These are phyloP conservation scores for Trichophyton rubrum DNA, from an alignment of 2,329 filamentous ascomycete genomes.

Conservation along the genomic window DNA sequence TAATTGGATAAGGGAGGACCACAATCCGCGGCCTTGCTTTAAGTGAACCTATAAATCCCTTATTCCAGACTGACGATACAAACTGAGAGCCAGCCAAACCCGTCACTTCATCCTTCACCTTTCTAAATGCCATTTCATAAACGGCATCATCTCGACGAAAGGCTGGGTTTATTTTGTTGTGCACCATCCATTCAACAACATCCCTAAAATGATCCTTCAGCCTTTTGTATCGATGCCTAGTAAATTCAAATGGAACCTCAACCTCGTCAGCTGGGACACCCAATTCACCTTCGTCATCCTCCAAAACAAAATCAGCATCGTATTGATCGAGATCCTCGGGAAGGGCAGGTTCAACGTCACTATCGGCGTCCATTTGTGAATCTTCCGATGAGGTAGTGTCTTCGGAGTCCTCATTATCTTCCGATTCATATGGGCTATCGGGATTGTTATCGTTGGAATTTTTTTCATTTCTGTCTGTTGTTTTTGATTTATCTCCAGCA, in stretches of 20 bases:
- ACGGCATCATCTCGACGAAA: slow-evolving; percentile 52
- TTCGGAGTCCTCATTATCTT: not conserved
- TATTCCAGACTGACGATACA: slow-evolving; percentile 57
- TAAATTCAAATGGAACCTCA: slow-evolving; percentile 57
- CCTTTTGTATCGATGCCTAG: slow-evolving; percentile 52
- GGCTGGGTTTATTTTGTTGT: slow-evolving; percentile 61
- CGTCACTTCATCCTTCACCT: slow-evolving; percentile 57
- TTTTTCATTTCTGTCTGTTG: not conserved
- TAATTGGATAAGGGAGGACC: slow-evolving; percentile 34
- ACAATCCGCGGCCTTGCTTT: slow-evolving; percentile 52
- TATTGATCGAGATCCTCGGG: slow-evolving; percentile 41
- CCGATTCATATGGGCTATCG: not conserved
- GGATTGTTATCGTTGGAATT: slow-evolving; percentile 5
- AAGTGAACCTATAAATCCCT: slow-evolving; percentile 53
- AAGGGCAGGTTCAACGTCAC: slow-evolving; percentile 21
- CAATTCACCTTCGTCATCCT: slow-evolving; percentile 45
- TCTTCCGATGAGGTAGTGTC: slow-evolving; percentile 9
- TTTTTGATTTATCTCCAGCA: slow-evolving; percentile 23
- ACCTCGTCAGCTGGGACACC: slow-evolving; percentile 41
- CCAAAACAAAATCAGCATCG: slow-evolving; percentile 52
- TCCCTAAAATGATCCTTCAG: slow-evolving; percentile 60
- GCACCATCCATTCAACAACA: slow-evolving; percentile 68
- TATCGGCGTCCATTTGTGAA: slow-evolving; percentile 17
- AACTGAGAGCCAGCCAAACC: slow-evolving; percentile 60
- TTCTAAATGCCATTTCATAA: slow-evolving; percentile 56